Evolutionary conservation across 2,329 filamentous ascomycete genomes (phyloP).

Genomic region (Penicillium palitans): DNA sequence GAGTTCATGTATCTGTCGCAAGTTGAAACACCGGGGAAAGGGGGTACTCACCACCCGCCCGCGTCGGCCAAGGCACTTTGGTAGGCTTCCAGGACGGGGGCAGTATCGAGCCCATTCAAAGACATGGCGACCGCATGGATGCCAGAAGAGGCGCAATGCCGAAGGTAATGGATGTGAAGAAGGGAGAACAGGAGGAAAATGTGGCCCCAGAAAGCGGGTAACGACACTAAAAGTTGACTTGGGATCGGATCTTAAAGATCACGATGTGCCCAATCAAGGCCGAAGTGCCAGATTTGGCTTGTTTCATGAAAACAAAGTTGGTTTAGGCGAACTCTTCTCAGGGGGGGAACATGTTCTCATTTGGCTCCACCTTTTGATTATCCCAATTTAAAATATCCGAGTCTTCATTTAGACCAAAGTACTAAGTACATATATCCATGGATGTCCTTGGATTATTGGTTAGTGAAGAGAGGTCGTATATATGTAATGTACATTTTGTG

Average conservation of each 20-base stretch:
- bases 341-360: conserved; percentile 17
- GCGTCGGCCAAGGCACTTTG: conserved; percentile 76
- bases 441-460: too few relatives aligned
- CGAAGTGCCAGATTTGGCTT: background rate
- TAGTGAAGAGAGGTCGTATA: too few relatives aligned
- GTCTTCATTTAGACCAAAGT: too few relatives aligned
- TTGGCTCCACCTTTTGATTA: conserved; percentile 27
- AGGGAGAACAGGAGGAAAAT: conserved; percentile 15
- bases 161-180: conserved; percentile 5
- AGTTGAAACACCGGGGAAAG: conserved; percentile 5
- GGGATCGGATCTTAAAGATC: conserved; percentile 11
- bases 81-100: conserved; percentile 79
- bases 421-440: too few relatives aligned
- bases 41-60: conserved; percentile 80
- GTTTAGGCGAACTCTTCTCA: conserved; percentile 16
- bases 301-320: conserved; percentile 1
- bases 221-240: conserved; percentile 1
- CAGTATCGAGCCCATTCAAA: conserved; percentile 88
- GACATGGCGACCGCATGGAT: conserved; percentile 66
- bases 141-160: conserved; percentile 10
- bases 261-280: conserved; percentile 11
- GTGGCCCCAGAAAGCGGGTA: conserved; percentile 12
- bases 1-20: background rate
- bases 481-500: background rate
- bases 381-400: conserved; percentile 21